phyloP scores from a whole-genome alignment of 2,329 filamentous ascomycete species.

The Ophioceras dolichostomum region DNA sequence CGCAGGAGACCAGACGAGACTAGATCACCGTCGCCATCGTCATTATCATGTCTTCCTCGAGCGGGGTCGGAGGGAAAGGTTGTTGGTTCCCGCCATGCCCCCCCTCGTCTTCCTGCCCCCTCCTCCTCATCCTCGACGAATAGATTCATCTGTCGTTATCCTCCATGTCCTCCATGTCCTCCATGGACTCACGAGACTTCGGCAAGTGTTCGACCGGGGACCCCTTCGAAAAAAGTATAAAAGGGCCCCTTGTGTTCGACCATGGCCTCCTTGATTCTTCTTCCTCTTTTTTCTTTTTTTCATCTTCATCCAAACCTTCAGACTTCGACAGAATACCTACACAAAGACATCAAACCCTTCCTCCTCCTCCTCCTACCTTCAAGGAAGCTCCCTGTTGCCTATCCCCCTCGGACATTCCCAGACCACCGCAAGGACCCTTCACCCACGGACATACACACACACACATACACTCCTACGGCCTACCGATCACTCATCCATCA shows the following conservation, averaged over 20 bases:
- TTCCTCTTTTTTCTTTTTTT: conserved; percentile 37
- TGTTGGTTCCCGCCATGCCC: too few species aligned
- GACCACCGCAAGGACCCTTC: too few species aligned
- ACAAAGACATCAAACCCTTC: conserved; percentile 6
- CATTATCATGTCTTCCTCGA: conserved; percentile 16
- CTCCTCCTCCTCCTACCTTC: conserved; percentile 8
- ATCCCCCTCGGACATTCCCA: too few species aligned
- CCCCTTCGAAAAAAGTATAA: conserved; percentile 46
- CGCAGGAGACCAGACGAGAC: too few species aligned
- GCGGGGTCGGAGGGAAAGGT: conserved; percentile 31
- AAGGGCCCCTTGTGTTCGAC: conserved; percentile 39
- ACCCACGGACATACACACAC: conserved; percentile 1
- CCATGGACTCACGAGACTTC: conserved; percentile 18
- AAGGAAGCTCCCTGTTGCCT: conserved; percentile 7
- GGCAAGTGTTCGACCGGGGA: conserved; percentile 20
- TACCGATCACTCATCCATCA: too few species aligned
- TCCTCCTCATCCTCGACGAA: conserved; percentile 22
- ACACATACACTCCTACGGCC: conserved; percentile 4
- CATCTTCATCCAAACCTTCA: conserved; percentile 25
- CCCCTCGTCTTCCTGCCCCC: too few species aligned
- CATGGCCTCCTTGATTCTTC: conserved; percentile 32
- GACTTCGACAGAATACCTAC: conserved; percentile 8
- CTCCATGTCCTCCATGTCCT: too few species aligned
- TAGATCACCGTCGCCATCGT: too few species aligned
- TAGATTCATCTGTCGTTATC: conserved; percentile 30